phyloP scores from a whole-genome alignment of 805 yeast species.

The Wickerhamomyces chambardii region DNA sequence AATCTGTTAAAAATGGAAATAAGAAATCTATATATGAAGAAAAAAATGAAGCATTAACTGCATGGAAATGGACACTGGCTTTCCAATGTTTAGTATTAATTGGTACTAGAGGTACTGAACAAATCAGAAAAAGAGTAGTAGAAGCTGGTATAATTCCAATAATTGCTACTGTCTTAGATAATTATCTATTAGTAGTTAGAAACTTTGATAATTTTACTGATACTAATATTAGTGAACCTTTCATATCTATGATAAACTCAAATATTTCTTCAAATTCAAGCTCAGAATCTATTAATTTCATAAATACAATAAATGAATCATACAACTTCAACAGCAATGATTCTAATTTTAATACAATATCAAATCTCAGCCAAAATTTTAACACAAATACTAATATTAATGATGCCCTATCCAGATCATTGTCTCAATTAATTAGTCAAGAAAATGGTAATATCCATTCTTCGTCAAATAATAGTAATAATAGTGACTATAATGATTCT shows the following conservation, averaged over 20 bases:
- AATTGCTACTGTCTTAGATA: conserved; percentile 86
- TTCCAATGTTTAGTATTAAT: conserved; percentile 87
- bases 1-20: conserved; percentile 1
- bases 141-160: conserved; percentile 89
- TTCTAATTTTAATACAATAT: too few relatives aligned
- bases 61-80: conserved; percentile 97
- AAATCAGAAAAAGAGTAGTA: conserved; percentile 76
- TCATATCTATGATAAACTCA: conserved; percentile 5
- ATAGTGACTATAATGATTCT: too few relatives aligned
- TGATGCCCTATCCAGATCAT: too few relatives aligned
- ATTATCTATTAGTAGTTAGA: conserved; percentile 43
- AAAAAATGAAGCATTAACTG: conserved; percentile 43
- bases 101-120: conserved; percentile 90
- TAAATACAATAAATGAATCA: neutral
- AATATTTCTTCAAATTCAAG: neutral
- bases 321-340: too few relatives aligned
- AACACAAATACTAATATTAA: too few relatives aligned
- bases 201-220: conserved; percentile 21
- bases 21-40: conserved; percentile 20
- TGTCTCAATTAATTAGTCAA: too few relatives aligned
- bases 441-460: too few relatives aligned
- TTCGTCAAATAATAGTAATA: too few relatives aligned
- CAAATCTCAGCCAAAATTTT: too few relatives aligned
- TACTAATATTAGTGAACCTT: conserved; percentile 6
- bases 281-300: neutral